These are phyloP conservation scores for Tetrahymena borealis DNA, from an alignment of 73 alveolate genomes.

Conservation along the genomic window DNA sequence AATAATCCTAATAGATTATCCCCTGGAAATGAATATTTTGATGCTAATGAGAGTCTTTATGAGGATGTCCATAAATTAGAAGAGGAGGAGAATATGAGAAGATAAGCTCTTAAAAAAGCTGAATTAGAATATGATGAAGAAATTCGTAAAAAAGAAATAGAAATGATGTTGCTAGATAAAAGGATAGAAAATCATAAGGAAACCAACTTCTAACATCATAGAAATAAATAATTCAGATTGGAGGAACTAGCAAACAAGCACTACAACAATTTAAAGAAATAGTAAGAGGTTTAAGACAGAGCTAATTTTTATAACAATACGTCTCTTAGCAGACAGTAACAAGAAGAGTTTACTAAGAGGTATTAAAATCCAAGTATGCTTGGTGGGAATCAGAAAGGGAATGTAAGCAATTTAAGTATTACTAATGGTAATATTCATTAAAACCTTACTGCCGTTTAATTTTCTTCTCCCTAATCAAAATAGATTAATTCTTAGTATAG, in stretches of 20 bases:
- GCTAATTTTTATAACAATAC: not conserved
- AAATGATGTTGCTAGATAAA: not conserved
- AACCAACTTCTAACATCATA: not conserved
- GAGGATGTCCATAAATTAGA: not conserved
- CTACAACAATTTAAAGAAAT: not conserved
- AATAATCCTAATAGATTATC: not conserved
- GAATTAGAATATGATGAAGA: not conserved
- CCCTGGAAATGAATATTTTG: not conserved
- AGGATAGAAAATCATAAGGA: not conserved
- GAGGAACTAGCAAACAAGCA: not conserved
- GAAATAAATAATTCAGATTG: not conserved
- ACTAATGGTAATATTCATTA: no score
- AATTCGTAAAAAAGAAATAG: not conserved
- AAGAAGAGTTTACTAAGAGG: not conserved
- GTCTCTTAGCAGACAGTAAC: not conserved
- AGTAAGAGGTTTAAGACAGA: not conserved
- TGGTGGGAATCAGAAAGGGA: not conserved
- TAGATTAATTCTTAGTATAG: not conserved
- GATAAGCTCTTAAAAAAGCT: not conserved
- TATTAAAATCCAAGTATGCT: not conserved
- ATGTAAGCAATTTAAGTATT: not conserved
- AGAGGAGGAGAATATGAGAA: not conserved
- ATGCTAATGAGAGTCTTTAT: not conserved
- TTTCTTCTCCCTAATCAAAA: no score
- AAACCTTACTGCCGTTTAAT: not conserved